These are phyloP conservation scores for Phytophthora aleatoria DNA, from an alignment of 352 stramenopile species.

Conservation along the genomic window DNA sequence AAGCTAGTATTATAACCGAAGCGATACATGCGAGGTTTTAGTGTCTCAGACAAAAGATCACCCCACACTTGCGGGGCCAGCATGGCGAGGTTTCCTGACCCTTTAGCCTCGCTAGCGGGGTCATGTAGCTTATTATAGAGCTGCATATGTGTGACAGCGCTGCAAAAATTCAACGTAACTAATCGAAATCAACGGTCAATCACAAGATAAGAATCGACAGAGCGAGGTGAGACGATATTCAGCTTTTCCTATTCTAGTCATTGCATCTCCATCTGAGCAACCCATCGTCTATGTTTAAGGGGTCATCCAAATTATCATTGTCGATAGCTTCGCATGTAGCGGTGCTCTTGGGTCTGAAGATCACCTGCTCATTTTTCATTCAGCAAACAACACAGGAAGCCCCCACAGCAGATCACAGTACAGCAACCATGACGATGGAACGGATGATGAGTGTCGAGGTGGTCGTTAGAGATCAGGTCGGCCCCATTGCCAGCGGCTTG, in stretches of 20 bases:
- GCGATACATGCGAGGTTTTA: slow-evolving; percentile 4
- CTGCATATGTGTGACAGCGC: too few relatives aligned
- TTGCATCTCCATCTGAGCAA: slow-evolving; percentile 18
- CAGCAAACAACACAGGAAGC: slow-evolving; percentile 17
- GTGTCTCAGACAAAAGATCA: slow-evolving; percentile 21
- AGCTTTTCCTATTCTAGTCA: slow-evolving; percentile 23
- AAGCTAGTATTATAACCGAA: neutral
- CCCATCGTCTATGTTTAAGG: slow-evolving; percentile 20
- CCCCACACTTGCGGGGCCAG: slow-evolving; percentile 8
- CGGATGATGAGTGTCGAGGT: slow-evolving; percentile 51
- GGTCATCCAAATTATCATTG: neutral
- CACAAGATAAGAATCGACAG: neutral
- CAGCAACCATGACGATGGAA: slow-evolving; percentile 27
- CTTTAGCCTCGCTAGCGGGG: too few relatives aligned
- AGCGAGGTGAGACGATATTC: slow-evolving; percentile 22
- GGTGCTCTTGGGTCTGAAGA: neutral
- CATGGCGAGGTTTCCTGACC: too few relatives aligned
- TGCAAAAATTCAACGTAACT: too few relatives aligned
- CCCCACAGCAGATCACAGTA: slow-evolving; percentile 14
- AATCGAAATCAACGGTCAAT: neutral
- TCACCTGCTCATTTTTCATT: slow-evolving; percentile 19
- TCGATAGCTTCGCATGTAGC: slow-evolving; percentile 24
- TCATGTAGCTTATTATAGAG: too few relatives aligned
- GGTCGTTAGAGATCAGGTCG: slow-evolving; percentile 37
- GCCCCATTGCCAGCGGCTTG: slow-evolving; percentile 37